A percentile compares a stretch with the other conserved stretches of the same genome.
Evolutionary conservation across 345 rosid genomes (phyloP).

Genomic region (Gynandropsis gynandra): DNA sequence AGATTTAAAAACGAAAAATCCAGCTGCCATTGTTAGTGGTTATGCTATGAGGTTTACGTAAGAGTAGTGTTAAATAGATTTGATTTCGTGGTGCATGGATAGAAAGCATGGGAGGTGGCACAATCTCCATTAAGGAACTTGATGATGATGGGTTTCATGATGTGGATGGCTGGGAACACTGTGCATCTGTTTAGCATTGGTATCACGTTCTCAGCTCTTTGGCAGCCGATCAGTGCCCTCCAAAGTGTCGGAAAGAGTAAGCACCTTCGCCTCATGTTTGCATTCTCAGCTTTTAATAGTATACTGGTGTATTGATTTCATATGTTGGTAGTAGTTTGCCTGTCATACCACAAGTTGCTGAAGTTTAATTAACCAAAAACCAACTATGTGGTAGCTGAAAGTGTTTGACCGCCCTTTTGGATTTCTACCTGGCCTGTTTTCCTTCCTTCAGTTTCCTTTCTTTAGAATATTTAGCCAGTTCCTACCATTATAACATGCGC

Average conservation of each 20-base stretch:
- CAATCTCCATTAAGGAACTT: constrained; percentile 97
- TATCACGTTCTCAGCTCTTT: constrained; percentile 95
- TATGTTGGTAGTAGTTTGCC: too few species aligned
- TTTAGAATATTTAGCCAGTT: background rate
- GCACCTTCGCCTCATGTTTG: constrained; percentile 2
- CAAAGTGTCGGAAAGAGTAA: constrained; percentile 97
- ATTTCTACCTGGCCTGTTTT: background rate
- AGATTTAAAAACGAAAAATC: background rate
- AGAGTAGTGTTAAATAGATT: background rate
- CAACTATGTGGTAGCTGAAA: background rate
- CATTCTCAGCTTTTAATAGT: background rate
- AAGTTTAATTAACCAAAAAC: too few species aligned
- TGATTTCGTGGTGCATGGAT: constrained; percentile 21
- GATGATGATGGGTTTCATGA: constrained; percentile 99
- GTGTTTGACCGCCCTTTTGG: background rate
- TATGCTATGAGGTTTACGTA: constrained; percentile 6
- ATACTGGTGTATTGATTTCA: too few species aligned
- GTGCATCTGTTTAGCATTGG: constrained; percentile 99
- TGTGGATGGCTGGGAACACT: constrained; percentile 99
- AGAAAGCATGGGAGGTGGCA: constrained; percentile 99
- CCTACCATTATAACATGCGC: background rate
- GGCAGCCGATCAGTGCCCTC: constrained; percentile 96
- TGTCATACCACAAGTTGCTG: too few species aligned
- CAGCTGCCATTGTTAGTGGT: background rate
- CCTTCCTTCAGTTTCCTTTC: background rate